A percentile compares a stretch with the other conserved stretches of the same genome.
Conservation (phyloP, 371 early-diverging fungal species). For the Rhizopus delemar region DNA sequence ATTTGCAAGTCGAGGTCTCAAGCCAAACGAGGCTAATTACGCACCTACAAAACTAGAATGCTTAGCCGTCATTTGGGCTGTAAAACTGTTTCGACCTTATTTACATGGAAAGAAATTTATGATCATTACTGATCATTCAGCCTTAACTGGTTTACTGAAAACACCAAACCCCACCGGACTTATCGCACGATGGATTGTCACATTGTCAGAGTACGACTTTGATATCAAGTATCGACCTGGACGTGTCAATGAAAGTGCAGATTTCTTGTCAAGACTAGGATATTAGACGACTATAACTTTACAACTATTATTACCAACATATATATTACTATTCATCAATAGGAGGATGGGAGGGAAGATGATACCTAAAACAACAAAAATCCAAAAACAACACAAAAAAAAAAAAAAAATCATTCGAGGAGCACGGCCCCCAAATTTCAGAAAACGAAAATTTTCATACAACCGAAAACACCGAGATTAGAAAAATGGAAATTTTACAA, state of each 20-base stretch:
- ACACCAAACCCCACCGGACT: background rate
- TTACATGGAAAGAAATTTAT: background rate
- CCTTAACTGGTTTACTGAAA: background rate
- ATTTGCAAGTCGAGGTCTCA: background rate
- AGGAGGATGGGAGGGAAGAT: no score
- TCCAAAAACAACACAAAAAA: no score
- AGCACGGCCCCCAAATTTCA: no score
- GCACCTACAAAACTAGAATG: background rate
- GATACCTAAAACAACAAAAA: no score
- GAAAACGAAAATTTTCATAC: no score
- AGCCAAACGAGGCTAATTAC: background rate
- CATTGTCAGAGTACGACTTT: conserved; percentile 27
- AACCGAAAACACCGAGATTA: no score
- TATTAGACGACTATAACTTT: background rate
- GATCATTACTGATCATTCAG: no score
- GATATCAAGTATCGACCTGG: conserved; percentile 25
- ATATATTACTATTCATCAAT: no score
- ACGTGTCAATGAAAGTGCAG: conserved; percentile 20
- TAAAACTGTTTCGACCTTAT: background rate
- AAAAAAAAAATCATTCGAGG: no score
- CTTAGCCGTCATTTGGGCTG: background rate
- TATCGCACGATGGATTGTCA: conserved; percentile 29
- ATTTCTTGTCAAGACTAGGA: conserved; percentile 22
- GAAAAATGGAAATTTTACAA: no score
- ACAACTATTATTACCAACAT: no score